These are phyloP conservation scores for Serendipita sp. DNA, from an alignment of 1,284 basidiomycete species.

Conservation along the genomic window DNA sequence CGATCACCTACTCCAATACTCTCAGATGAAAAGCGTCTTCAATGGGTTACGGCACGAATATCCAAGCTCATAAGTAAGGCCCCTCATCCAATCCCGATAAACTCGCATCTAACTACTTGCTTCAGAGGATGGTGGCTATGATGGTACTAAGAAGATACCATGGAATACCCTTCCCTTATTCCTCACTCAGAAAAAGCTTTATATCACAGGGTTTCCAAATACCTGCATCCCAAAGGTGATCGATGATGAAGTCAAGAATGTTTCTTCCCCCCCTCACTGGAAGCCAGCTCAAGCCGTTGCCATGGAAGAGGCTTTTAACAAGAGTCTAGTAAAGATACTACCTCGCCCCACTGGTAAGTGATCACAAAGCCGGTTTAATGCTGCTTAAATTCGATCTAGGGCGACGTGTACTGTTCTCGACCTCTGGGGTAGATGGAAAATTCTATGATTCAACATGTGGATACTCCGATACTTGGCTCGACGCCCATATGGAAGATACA, in stretches of 20 bases:
- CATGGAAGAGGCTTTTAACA: slow-evolving; percentile 1
- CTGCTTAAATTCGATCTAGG: neutral
- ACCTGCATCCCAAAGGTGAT: neutral
- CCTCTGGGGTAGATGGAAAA: neutral
- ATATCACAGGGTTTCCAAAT: slow-evolving; percentile 5
- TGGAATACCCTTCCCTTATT: neutral
- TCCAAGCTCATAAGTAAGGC: neutral
- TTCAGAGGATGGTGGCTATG: neutral
- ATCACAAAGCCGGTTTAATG: neutral
- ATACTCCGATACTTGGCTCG: neutral
- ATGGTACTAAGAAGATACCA: slow-evolving; percentile 1
- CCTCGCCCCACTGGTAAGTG: neutral
- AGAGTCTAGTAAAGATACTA: neutral
- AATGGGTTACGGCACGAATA: neutral
- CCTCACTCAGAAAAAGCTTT: neutral
- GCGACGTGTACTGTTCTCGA: neutral
- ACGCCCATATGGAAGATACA: neutral
- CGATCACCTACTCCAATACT: neutral
- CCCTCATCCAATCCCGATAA: neutral
- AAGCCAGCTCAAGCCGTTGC: neutral
- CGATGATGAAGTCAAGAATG: neutral
- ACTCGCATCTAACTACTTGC: neutral
- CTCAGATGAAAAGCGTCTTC: neutral
- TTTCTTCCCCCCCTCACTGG: neutral
- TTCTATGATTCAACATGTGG: slow-evolving; percentile 2